These are phyloP conservation scores for Astrothelium subdiscretum DNA, from an alignment of 495 filamentous ascomycete species.

Conservation along the genomic window DNA sequence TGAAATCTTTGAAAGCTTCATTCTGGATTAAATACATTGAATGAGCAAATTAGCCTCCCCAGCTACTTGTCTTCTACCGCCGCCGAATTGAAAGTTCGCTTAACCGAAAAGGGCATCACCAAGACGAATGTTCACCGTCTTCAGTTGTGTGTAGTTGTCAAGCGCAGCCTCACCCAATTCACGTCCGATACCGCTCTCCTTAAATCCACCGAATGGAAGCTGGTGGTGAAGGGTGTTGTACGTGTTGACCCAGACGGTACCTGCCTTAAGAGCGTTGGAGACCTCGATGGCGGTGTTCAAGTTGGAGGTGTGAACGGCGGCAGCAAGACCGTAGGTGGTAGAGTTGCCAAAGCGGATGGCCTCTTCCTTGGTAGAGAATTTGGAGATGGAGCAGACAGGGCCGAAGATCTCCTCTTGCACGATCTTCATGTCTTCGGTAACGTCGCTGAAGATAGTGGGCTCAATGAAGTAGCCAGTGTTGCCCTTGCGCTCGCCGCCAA, in stretches of 20 bases:
- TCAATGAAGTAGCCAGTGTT: conserved; percentile 93
- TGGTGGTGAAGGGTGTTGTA: conserved; percentile 81
- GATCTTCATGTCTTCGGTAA: conserved; percentile 89
- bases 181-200: conserved; percentile 85
- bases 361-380: conserved; percentile 85
- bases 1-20: not conserved
- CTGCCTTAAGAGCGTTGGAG: conserved; percentile 67
- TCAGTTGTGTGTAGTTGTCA: conserved; percentile 81
- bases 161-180: conserved; percentile 90
- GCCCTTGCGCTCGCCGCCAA: conserved; percentile 81
- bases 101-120: conserved; percentile 52
- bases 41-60: not conserved
- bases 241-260: conserved; percentile 93
- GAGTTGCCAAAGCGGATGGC: conserved; percentile 71
- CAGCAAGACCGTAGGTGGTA: conserved; percentile 77
- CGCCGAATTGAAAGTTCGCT: not conserved
- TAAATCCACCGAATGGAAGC: conserved; percentile 84
- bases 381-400: conserved; percentile 84
- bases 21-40: no score
- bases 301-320: conserved; percentile 85
- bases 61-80: not conserved
- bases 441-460: conserved; percentile 92
- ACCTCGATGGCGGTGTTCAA: conserved; percentile 89
- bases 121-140: conserved; percentile 53
- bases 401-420: conserved; percentile 98